These are phyloP conservation scores for Curvularia verruculosa DNA, from an alignment of 2,329 filamentous ascomycete genomes.

Conservation along the genomic window DNA sequence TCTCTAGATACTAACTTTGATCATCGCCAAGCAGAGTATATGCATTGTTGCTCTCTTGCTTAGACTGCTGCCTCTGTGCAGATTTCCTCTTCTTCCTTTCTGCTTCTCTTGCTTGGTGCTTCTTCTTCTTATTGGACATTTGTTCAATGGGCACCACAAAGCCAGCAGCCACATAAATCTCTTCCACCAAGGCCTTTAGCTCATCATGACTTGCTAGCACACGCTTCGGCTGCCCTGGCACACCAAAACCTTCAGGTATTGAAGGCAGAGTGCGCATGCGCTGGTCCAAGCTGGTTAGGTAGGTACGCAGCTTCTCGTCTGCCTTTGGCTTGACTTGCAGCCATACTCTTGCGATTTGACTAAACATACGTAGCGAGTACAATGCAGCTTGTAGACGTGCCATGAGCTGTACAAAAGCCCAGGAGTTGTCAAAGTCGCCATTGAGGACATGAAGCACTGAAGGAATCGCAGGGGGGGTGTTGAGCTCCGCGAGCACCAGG, in stretches of 20 bases:
- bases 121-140: slow-evolving; percentile 31
- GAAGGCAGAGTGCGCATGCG: slow-evolving; percentile 32
- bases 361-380: slow-evolving; percentile 53
- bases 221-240: slow-evolving; percentile 32
- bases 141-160: slow-evolving; percentile 26
- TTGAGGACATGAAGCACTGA: slow-evolving; percentile 31
- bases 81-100: slow-evolving; percentile 36
- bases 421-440: slow-evolving; percentile 42
- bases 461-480: slow-evolving; percentile 25
- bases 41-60: neutral
- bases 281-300: slow-evolving; percentile 14
- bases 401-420: slow-evolving; percentile 49
- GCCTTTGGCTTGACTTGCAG: slow-evolving; percentile 13
- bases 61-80: slow-evolving; percentile 21
- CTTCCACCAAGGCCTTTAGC: slow-evolving; percentile 29
- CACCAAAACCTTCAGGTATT: slow-evolving; percentile 31
- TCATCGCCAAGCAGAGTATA: neutral
- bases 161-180: slow-evolving; percentile 37
- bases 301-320: slow-evolving; percentile 2
- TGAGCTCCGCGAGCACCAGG: slow-evolving; percentile 29
- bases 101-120: slow-evolving; percentile 32
- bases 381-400: slow-evolving; percentile 51
- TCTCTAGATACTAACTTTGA: neutral
- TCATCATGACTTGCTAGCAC: slow-evolving; percentile 22
- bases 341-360: slow-evolving; percentile 44